phyloP scores from a whole-genome alignment of 495 filamentous ascomycete species.

The Talaromyces thailandensis region DNA sequence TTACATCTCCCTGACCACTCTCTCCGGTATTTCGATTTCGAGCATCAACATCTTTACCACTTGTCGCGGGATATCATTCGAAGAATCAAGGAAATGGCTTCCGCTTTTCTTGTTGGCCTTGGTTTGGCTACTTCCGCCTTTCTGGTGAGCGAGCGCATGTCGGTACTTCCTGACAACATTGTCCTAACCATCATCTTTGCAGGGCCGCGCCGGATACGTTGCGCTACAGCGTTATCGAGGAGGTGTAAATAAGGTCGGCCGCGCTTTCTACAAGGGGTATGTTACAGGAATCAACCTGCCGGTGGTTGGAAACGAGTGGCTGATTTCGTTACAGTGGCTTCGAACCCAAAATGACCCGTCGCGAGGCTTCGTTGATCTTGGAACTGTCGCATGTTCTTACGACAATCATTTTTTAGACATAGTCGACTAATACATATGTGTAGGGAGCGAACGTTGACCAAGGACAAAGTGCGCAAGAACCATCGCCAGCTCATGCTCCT shows the following conservation, averaged over 20 bases:
- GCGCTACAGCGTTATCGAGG: constrained; percentile 77
- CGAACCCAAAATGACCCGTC: constrained; percentile 82
- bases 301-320: neutral
- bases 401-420: neutral
- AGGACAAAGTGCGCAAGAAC: constrained; percentile 91
- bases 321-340: constrained; percentile 52
- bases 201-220: constrained; percentile 88
- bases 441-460: constrained; percentile 77
- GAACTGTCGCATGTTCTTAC: constrained; percentile 64
- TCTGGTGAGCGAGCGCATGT: constrained; percentile 42
- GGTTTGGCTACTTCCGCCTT: constrained; percentile 75
- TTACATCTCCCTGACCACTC: neutral
- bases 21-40: neutral
- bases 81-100: constrained; percentile 48
- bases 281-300: constrained; percentile 5
- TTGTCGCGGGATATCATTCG: neutral
- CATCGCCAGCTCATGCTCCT: constrained; percentile 94
- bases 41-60: neutral
- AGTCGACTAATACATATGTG: constrained; percentile 4
- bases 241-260: constrained; percentile 68
- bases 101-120: constrained; percentile 64
- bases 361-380: constrained; percentile 86
- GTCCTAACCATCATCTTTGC: neutral
- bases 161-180: neutral
- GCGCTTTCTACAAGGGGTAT: constrained; percentile 85